phyloP scores from a whole-genome alignment of 2,329 filamentous ascomycete genomes.

The Aspergillus floridensis region DNA sequence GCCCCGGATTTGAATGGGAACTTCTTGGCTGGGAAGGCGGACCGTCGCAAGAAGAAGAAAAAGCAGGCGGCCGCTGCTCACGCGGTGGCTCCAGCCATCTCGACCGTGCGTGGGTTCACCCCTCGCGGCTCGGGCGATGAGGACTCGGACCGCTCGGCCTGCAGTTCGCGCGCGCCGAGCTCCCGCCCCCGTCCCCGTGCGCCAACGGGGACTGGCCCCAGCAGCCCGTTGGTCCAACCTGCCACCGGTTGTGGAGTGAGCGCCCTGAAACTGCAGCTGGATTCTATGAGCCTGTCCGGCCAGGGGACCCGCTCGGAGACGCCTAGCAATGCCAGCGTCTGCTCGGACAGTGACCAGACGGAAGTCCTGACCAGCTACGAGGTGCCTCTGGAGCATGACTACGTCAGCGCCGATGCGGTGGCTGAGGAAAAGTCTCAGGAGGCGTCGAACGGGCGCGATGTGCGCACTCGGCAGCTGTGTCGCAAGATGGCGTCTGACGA shows the following conservation, averaged over 20 bases:
- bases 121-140: slow-evolving; percentile 46
- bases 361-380: slow-evolving; percentile 79
- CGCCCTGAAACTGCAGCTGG: slow-evolving; percentile 76
- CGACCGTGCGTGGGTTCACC: slow-evolving; percentile 46
- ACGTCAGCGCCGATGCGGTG: slow-evolving; percentile 62
- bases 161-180: slow-evolving; percentile 35
- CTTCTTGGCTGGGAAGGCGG: slow-evolving; percentile 26
- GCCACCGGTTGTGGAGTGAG: slow-evolving; percentile 68
- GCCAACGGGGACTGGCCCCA: slow-evolving; percentile 28
- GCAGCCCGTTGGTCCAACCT: slow-evolving; percentile 51
- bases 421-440: slow-evolving; percentile 32
- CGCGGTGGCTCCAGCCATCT: slow-evolving; percentile 32
- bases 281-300: slow-evolving; percentile 68
- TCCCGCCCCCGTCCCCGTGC: slow-evolving; percentile 28
- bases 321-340: slow-evolving; percentile 58
- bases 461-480: slow-evolving; percentile 50
- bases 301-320: slow-evolving; percentile 52
- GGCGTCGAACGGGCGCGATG: slow-evolving; percentile 54
- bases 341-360: slow-evolving; percentile 63
- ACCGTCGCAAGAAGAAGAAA: slow-evolving; percentile 41
- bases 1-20: slow-evolving; percentile 29
- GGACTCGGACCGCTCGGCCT: slow-evolving; percentile 45
- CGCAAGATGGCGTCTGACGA: slow-evolving; percentile 90
- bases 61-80: slow-evolving; percentile 32
- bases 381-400: slow-evolving; percentile 79